These are phyloP conservation scores for Dactylellina parvicollis DNA, from an alignment of 2,329 filamentous ascomycete species.

Conservation along the genomic window DNA sequence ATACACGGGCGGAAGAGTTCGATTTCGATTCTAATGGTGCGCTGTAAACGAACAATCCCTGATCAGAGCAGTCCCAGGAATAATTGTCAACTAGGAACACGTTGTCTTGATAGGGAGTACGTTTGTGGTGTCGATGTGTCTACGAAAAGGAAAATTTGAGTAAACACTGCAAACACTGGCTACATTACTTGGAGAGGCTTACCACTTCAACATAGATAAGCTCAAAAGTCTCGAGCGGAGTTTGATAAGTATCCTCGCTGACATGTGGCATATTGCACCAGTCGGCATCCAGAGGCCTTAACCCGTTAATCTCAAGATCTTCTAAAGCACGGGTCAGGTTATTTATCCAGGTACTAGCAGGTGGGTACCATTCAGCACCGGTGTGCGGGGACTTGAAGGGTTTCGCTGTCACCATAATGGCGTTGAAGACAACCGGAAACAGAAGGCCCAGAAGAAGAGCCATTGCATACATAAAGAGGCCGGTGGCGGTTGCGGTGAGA, in stretches of 20 bases:
- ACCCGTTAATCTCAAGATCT: constrained; percentile 74
- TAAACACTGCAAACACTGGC: no score
- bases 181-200: constrained; percentile 1
- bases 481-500: background rate
- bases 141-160: constrained; percentile 58
- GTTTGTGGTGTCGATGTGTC: constrained; percentile 85
- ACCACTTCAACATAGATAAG: constrained; percentile 77
- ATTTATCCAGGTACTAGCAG: constrained; percentile 69
- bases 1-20: constrained; percentile 65
- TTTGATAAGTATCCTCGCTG: constrained; percentile 72
- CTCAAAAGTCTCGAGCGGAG: constrained; percentile 68
- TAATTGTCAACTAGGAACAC: constrained; percentile 78
- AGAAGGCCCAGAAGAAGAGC: constrained; percentile 7
- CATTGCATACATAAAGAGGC: constrained; percentile 7
- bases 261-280: constrained; percentile 91
- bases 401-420: background rate
- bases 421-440: background rate
- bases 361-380: constrained; percentile 67
- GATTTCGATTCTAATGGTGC: constrained; percentile 67
- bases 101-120: constrained; percentile 81
- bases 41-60: constrained; percentile 76
- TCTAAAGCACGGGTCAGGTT: constrained; percentile 69
- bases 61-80: constrained; percentile 76
- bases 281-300: constrained; percentile 68
- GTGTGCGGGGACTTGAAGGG: background rate